Evolutionary conservation across 306 rosid species (phyloP), one percentile per base, ranked within the genome.

Genomic region (Prinsepia uniflora): DNA sequence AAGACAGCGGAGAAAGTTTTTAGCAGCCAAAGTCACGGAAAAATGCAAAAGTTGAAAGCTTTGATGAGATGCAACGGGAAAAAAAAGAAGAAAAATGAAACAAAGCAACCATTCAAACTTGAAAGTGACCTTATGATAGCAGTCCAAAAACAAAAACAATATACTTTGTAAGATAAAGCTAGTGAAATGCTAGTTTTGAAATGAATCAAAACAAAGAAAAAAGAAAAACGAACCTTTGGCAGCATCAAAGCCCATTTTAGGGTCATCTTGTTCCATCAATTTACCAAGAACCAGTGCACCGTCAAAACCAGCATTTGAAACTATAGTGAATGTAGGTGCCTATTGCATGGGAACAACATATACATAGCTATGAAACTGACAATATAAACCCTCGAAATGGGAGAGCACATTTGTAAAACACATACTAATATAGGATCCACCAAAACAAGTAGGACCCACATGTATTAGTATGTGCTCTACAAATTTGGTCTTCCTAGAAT

Each of bases 201-300:
- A 39, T 47, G 0, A 13, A 19, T 20, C 14, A 68, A 22, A 20
- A 34, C 36, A 8, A n/a, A 45, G 7, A n/a, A 20, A 6, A 72
- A 17, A n/a, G 54, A 62, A 54, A 40, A 57, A 72, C 85, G 50
- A 55, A 91, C 99, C 99, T 82, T 86, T 82, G 30, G 96, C 90
- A 53, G 96, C 95, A 77, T 91, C 95, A 68, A 80, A 91, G 63
- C 97, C 97, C 36, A 80, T 55, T 60, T 81, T 87, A 39, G 39
- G 65, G 76, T 94, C 78, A 67, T 87, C 91, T 74, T 94, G 97
- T 81, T 94, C 99, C 76, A 90, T 80, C 89, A 94, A 86, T 82
- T 89, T 90, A 63, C 88, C 92, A 14, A 86, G 64, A 65, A 94
- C 77, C 83, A 89, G 53, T 17, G 97, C 81, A 54, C 92, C 97